Conservation (phyloP, 345 rosid species). For the Zanthoxylum bungeanum region DNA sequence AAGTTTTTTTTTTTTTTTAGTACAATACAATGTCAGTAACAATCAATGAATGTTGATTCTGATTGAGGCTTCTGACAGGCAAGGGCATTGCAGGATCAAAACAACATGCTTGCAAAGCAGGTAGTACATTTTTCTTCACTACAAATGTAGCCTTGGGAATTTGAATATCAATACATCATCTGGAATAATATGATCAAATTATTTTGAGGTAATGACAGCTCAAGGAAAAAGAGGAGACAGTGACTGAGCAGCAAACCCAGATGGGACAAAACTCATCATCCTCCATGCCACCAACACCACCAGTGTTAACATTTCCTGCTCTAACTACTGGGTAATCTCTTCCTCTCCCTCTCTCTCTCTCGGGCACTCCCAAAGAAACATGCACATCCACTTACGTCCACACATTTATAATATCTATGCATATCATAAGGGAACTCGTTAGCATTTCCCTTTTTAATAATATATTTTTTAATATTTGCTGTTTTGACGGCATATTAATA, state of each 20-base stretch:
- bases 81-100: slow-evolving; percentile 49
- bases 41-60: neutral
- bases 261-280: slow-evolving; percentile 21
- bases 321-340: slow-evolving; percentile 42
- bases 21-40: neutral
- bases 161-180: neutral
- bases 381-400: neutral
- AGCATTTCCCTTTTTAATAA: too few species aligned
- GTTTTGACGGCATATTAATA: too few species aligned
- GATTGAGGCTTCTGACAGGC: slow-evolving; percentile 37
- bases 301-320: slow-evolving; percentile 26
- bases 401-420: neutral
- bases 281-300: slow-evolving; percentile 19
- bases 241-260: slow-evolving; percentile 27
- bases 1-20: neutral
- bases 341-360: too few species aligned
- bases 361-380: too few species aligned
- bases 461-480: too few species aligned
- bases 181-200: neutral
- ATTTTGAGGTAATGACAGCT: slow-evolving; percentile 19
- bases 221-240: slow-evolving; percentile 34
- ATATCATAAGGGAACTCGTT: too few species aligned
- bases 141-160: neutral
- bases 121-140: slow-evolving; percentile 26
- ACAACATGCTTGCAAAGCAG: slow-evolving; percentile 53